Evolutionary conservation across 176 grass and related monocot genomes (phyloP), one percentile per base, ranked within the genome.

Genomic region (Poa pratensis): DNA sequence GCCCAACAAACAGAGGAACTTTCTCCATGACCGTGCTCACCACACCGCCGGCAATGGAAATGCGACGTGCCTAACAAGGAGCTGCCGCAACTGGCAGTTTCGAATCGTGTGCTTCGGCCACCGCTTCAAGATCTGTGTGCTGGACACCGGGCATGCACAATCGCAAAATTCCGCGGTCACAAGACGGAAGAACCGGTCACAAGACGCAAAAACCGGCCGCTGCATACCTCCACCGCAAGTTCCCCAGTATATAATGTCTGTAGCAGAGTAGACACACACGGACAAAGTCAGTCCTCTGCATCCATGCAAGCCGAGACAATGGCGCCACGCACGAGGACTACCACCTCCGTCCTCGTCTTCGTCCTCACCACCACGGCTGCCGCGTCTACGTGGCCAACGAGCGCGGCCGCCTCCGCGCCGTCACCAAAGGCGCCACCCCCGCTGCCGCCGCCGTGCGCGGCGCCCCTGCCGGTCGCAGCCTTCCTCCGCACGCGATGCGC

Each of bases 401-500:
- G 22, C 4, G 13, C n/a, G 1, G 43, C 76, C 34, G n/a, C n/a
- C 54, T 3, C 76, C 5, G 9, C 14, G 54, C 14, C n/a, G 35
- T 24, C 76, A 43, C 35, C 55, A 43, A 61, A 39, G 54, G 13
- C 76, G 1, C 79, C 80, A 37, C 35, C 35, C 3, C 35, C 35
- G 3, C 35, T 4, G 28, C 76, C 83, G 5, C 43, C 53, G 5
- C 76, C 49, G 1, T 79, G 59, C 48, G 13, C 5, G 0, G 2
- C 54, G 3, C 3, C 66, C 0, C 32, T 5, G 65, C 24, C 80
- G 9, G 48, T 58, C 0, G 65, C 19, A 75, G 76, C 55, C 11
- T 88, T 86, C 83, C 84, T 94, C 79, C 83, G 69, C 26, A 22
- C 61, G 18, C 30, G 79, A 22, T 94, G 92, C 70, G 43, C 49